Conservation (phyloP, 805 yeast species). For the Nakazawaea populi region DNA sequence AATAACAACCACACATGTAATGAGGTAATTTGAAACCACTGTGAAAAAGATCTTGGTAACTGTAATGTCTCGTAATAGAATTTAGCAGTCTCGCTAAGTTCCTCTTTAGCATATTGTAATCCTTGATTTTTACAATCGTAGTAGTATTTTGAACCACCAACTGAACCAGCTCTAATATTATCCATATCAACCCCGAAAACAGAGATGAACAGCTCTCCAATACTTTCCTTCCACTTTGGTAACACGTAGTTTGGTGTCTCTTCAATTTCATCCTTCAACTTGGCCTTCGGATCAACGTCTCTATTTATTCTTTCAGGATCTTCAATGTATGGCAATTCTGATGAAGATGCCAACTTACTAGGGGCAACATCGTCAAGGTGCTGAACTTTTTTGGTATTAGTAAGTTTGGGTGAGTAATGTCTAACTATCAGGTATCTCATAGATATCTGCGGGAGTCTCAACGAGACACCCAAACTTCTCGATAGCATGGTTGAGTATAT, state of each 20-base stretch:
- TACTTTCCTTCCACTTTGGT: conserved; percentile 44
- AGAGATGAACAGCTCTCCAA: conserved; percentile 62
- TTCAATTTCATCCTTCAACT: conserved; percentile 22
- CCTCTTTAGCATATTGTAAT: conserved; percentile 67
- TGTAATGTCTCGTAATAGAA: conserved; percentile 83
- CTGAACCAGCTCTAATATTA: conserved; percentile 84
- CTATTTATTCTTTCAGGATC: conserved; percentile 28
- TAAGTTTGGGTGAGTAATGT: background rate
- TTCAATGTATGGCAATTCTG: conserved; percentile 27
- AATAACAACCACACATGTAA: conserved; percentile 91
- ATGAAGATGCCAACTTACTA: conserved; percentile 23
- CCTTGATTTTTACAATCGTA: conserved; percentile 86
- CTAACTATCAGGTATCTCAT: background rate
- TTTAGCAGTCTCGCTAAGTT: conserved; percentile 62
- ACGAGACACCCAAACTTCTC: background rate
- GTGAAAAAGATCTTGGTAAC: conserved; percentile 84
- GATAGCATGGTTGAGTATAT: background rate
- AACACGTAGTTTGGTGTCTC: conserved; percentile 22
- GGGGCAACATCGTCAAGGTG: conserved; percentile 14
- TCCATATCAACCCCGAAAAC: conserved; percentile 83
- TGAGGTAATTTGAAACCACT: conserved; percentile 90
- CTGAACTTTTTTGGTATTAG: conserved; percentile 9
- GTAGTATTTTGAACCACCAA: conserved; percentile 85
- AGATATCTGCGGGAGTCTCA: background rate
- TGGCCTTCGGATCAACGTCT: conserved; percentile 27